A percentile compares a stretch with the other conserved stretches of the same genome.
Evolutionary conservation across 1,139 yeast species (phyloP).

Genomic region (Kluyveromyces sp.): DNA sequence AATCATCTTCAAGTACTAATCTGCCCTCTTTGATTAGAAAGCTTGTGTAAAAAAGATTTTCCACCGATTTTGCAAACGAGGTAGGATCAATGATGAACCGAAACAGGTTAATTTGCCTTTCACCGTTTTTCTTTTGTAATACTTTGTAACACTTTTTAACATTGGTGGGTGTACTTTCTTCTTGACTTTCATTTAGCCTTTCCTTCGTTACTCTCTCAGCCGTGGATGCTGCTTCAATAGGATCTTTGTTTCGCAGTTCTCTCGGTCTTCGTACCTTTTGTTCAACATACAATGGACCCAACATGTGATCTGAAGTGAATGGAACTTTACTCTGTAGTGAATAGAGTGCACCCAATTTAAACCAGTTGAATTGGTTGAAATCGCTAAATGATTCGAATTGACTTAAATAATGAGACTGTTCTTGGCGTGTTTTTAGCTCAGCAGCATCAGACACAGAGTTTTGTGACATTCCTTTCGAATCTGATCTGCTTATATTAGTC

Average conservation of each 20-base stretch:
- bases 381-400: slow-evolving; percentile 22
- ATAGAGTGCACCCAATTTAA: slow-evolving; percentile 49
- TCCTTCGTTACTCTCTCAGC: slow-evolving; percentile 48
- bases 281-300: slow-evolving; percentile 68
- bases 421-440: slow-evolving; percentile 15
- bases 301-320: slow-evolving; percentile 49
- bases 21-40: slow-evolving; percentile 71
- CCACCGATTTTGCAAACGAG: slow-evolving; percentile 73
- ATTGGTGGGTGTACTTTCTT: slow-evolving; percentile 53
- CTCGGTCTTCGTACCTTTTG: slow-evolving; percentile 37
- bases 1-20: slow-evolving; percentile 44
- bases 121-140: slow-evolving; percentile 31
- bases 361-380: slow-evolving; percentile 44
- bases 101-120: slow-evolving; percentile 48
- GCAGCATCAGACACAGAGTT: slow-evolving; percentile 10
- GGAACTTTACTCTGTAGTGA: slow-evolving; percentile 43
- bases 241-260: slow-evolving; percentile 37
- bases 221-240: slow-evolving; percentile 38
- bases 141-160: slow-evolving; percentile 43
- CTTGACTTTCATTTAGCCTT: slow-evolving; percentile 43
- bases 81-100: slow-evolving; percentile 64
- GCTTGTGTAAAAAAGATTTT: slow-evolving; percentile 74
- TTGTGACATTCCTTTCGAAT: neutral
- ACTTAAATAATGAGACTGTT: slow-evolving; percentile 14
- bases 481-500: slow-evolving; percentile 11